A percentile compares a stretch with the other conserved stretches of the same genome.
phyloP scores from a whole-genome alignment of 192 early-diverging fungal species.

The Cladochytrium replicatum region DNA sequence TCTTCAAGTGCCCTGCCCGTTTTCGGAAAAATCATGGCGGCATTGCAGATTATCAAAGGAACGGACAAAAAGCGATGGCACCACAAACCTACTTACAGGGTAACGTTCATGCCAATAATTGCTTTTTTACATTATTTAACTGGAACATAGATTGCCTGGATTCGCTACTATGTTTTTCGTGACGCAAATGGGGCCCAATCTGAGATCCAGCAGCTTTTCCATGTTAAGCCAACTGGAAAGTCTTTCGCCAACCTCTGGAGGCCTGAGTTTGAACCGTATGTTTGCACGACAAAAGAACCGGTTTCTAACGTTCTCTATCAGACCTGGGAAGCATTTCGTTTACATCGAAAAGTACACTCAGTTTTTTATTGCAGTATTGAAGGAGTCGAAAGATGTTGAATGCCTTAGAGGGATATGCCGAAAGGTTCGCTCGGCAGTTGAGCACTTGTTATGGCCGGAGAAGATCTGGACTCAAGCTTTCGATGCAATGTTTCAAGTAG shows the following conservation, averaged over 20 bases:
- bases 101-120: conserved; percentile 16
- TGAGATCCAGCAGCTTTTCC: conserved; percentile 48
- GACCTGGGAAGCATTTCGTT: conserved; percentile 65
- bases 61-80: conserved; percentile 61
- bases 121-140: background rate
- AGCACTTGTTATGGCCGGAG: conserved; percentile 42
- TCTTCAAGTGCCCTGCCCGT: conserved; percentile 23
- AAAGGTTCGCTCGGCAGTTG: conserved; percentile 41
- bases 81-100: conserved; percentile 57
- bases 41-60: conserved; percentile 38
- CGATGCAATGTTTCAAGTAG: conserved; percentile 33
- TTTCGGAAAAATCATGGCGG: conserved; percentile 36
- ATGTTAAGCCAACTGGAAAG: conserved; percentile 44
- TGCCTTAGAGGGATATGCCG: conserved; percentile 41
- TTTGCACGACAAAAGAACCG: background rate
- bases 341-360: conserved; percentile 60
- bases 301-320: conserved; percentile 7
- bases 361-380: conserved; percentile 50
- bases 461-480: conserved; percentile 39
- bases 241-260: conserved; percentile 62
- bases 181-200: conserved; percentile 48
- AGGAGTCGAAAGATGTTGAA: conserved; percentile 46
- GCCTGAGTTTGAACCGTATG: conserved; percentile 63
- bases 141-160: conserved; percentile 46
- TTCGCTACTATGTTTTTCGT: conserved; percentile 44